Evolutionary conservation across 2,329 filamentous ascomycete genomes (phyloP).

Genomic region (Fusarium xylarioides): DNA sequence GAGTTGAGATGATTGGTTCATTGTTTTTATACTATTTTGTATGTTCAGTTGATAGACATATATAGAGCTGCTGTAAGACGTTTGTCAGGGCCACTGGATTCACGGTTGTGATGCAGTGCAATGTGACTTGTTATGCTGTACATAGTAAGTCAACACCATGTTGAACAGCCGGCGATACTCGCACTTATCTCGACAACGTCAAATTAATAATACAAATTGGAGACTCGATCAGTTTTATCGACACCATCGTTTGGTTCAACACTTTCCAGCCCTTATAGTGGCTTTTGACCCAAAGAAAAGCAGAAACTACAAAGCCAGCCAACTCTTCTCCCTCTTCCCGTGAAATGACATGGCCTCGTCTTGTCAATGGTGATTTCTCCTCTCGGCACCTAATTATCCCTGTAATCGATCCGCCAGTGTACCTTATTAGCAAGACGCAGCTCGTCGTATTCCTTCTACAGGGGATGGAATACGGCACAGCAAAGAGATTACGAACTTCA

Average conservation of each 20-base stretch:
- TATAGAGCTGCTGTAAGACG: neutral
- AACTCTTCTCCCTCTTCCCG: neutral
- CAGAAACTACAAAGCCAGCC: neutral
- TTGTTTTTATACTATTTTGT: rapidly evolving
- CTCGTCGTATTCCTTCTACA: neutral
- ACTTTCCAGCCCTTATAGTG: too few relatives aligned
- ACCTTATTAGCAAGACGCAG: neutral
- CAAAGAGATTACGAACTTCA: neutral
- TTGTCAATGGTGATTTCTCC: neutral
- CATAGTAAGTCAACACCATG: neutral
- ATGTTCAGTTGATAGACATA: neutral
- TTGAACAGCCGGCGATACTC: too few relatives aligned
- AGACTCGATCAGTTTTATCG: too few relatives aligned
- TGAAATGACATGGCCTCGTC: neutral
- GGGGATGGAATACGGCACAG: slow-evolving; percentile 2
- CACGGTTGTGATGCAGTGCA: rapidly evolving
- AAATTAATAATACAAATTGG: too few relatives aligned
- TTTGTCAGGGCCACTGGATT: rapidly evolving
- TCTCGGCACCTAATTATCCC: neutral
- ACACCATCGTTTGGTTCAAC: rapidly evolving
- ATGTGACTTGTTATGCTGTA: rapidly evolving
- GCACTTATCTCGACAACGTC: too few relatives aligned
- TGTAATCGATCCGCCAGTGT: neutral
- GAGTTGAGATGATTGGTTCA: neutral
- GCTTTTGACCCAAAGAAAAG: rapidly evolving